Conservation (phyloP, 768 basidiomycete species). For the Rhodocollybia butyracea region DNA sequence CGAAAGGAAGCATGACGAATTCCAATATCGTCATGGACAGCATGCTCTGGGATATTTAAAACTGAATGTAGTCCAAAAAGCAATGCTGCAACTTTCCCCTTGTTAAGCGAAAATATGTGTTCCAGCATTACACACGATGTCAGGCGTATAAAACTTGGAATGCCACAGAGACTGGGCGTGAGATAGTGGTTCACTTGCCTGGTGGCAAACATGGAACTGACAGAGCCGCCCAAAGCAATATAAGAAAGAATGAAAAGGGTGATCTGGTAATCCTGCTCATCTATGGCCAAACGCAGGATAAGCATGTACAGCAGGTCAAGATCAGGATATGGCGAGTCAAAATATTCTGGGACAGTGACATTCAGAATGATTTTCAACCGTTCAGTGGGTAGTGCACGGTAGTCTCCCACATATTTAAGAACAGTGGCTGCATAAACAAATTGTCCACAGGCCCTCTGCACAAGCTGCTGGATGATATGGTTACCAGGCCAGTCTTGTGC, state of each 20-base stretch:
- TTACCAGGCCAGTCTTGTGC: no score
- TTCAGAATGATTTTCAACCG: background rate
- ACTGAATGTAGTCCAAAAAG: no score
- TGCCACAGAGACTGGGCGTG: background rate
- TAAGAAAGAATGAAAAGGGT: background rate
- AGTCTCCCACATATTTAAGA: background rate
- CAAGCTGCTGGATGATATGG: no score
- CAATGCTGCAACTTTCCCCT: no score
- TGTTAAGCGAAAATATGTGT: no score
- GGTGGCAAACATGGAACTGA: background rate
- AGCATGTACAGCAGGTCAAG: no score
- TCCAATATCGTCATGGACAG: conserved; percentile 20
- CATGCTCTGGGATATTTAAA: conserved; percentile 3
- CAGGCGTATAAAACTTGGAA: background rate
- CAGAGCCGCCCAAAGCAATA: background rate
- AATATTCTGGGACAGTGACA: no score
- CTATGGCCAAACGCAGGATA: no score
- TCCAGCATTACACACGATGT: conserved; percentile 1
- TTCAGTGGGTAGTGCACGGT: background rate
- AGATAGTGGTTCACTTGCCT: background rate
- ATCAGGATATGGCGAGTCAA: no score
- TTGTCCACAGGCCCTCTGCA: no score
- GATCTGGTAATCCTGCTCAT: no score
- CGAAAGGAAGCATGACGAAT: conserved; percentile 30
- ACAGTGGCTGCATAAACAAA: background rate